These are phyloP conservation scores for Aspergillus phoenicis DNA, from an alignment of 2,329 filamentous ascomycete species.

Conservation along the genomic window DNA sequence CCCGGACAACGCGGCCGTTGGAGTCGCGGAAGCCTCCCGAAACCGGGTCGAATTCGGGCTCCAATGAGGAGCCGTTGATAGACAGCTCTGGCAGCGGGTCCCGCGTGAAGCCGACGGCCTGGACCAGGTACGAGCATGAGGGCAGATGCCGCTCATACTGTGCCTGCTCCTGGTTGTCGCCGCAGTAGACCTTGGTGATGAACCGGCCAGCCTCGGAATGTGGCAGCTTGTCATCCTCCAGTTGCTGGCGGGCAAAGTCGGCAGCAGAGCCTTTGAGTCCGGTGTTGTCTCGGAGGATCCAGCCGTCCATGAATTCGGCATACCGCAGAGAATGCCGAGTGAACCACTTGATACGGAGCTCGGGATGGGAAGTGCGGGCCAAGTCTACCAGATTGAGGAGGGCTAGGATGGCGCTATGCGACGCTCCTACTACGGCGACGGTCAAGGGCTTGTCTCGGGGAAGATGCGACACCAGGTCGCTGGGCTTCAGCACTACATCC, in stretches of 20 bases:
- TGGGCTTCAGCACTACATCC: slow-evolving; percentile 59
- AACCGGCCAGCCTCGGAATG: slow-evolving; percentile 51
- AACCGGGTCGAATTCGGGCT: slow-evolving; percentile 35
- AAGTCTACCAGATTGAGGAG: slow-evolving; percentile 63
- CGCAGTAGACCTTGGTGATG: slow-evolving; percentile 52
- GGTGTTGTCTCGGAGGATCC: slow-evolving; percentile 67
- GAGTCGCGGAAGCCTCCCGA: slow-evolving; percentile 53
- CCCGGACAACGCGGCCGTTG: slow-evolving; percentile 48
- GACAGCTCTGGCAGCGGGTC: slow-evolving; percentile 54
- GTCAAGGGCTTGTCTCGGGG: slow-evolving; percentile 41
- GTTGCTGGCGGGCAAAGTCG: slow-evolving; percentile 60
- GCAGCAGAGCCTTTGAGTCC: slow-evolving; percentile 65
- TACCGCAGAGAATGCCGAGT: slow-evolving; percentile 63
- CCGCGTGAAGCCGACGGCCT: slow-evolving; percentile 61
- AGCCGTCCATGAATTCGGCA: slow-evolving; percentile 63
- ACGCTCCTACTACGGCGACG: slow-evolving; percentile 63
- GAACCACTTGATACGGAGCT: slow-evolving; percentile 64
- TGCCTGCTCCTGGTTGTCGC: slow-evolving; percentile 46
- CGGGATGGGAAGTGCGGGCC: slow-evolving; percentile 53
- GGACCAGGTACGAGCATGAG: slow-evolving; percentile 56
- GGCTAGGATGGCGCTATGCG: slow-evolving; percentile 65
- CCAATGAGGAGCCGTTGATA: slow-evolving; percentile 32
- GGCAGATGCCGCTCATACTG: slow-evolving; percentile 53
- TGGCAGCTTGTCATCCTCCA: slow-evolving; percentile 56
- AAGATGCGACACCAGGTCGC: slow-evolving; percentile 48